Evolutionary conservation across 2,329 filamentous ascomycete species (phyloP), one percentile per base, ranked within the genome.

Genomic region (Alternaria dauci): DNA sequence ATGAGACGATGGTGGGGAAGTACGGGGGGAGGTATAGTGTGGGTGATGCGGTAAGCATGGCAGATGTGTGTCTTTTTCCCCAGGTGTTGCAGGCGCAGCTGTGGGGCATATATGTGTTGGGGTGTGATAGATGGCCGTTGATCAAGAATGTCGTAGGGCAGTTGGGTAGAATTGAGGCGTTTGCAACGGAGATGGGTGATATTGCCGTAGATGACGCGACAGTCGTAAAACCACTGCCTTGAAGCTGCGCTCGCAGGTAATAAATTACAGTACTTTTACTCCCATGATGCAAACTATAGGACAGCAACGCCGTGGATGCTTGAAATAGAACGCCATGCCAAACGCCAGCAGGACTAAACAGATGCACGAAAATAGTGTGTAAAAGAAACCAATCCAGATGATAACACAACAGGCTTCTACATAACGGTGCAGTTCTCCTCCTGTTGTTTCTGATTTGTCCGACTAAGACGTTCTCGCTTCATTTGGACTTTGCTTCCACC

Each of bases 401-500:
- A 28, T 26, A 46, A 6, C 26, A 20, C 18, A 18, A 20, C 34
- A 18, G 5, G 9, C 9, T 2, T 46, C 39, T 64, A 96, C 93
- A 96, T 96, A 52, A 96, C 84, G 55, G 85, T 82, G 78, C 94
- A 98, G 66, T 97, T 93, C 52, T 92, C 93, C 68, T 97, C 93
- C 72, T 94, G 92, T 76, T 94, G 90, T 77, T 89, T 91, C 73
- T 90, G 90, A 56, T 93, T 91, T 67, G 90, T 94, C 58, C 94
- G 87, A 8, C 91, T 94, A 62, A 97, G 87, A 57, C 90, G 88
- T 72, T 94, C 92, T 55, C 92, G 86, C 55, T 89, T 88, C 74
- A 91, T 92, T 63, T 91, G 88, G 50, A 83, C 85, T 67, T 89
- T 91, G 43, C 88, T 89, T 25, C 92, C 92, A 2, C 89, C 88